Evolutionary conservation across 768 basidiomycete genomes (phyloP).

Genomic region (Boletus rubroflammeus): DNA sequence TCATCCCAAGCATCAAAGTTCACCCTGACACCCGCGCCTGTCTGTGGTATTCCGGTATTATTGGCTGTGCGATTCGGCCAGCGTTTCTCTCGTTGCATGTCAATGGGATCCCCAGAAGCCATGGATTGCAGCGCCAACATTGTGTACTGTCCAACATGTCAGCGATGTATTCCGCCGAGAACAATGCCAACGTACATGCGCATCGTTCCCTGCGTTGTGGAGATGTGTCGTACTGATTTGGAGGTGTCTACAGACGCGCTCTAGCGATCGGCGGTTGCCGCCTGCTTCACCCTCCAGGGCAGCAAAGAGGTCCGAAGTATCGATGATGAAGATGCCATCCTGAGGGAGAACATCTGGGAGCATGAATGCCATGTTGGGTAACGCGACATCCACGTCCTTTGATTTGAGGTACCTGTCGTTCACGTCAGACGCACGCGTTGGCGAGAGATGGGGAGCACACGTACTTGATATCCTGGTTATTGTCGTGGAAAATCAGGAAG

Average conservation of each 20-base stretch:
- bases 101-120: constrained; percentile 70
- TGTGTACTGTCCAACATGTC: constrained; percentile 53
- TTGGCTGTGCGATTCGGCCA: constrained; percentile 63
- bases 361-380: constrained; percentile 49
- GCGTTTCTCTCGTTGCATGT: constrained; percentile 71
- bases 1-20: constrained; percentile 59
- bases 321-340: constrained; percentile 59
- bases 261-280: constrained; percentile 52
- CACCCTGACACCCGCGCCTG: constrained; percentile 43
- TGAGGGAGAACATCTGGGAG: constrained; percentile 56
- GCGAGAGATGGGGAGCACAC: not conserved
- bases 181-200: constrained; percentile 49
- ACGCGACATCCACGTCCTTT: constrained; percentile 45
- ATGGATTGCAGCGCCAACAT: constrained; percentile 62
- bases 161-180: not conserved
- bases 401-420: constrained; percentile 50
- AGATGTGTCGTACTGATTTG: constrained; percentile 51
- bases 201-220: constrained; percentile 89
- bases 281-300: constrained; percentile 63
- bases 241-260: constrained; percentile 60
- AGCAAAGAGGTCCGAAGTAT: constrained; percentile 71
- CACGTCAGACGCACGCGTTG: not conserved
- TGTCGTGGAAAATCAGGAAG: constrained; percentile 80
- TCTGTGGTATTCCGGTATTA: constrained; percentile 20
- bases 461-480: constrained; percentile 72